phyloP scores from a whole-genome alignment of 768 basidiomycete species.

The Amyloporia xantha region DNA sequence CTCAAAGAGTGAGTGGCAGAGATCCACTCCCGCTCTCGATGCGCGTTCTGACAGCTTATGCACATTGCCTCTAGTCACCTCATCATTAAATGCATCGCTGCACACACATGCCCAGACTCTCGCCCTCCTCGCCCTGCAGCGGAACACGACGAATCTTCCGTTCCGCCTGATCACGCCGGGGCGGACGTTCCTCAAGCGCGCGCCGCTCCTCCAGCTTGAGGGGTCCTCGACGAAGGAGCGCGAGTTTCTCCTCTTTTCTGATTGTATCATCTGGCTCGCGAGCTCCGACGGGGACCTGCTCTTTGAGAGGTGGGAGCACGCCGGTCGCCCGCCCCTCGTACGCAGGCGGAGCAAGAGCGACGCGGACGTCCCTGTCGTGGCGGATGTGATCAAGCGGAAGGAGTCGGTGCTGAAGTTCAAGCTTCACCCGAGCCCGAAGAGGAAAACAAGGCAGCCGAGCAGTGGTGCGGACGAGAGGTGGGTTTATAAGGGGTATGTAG shows the following conservation, averaged over 20 bases:
- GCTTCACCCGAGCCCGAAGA: constrained; percentile 20
- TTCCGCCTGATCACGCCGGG: constrained; percentile 77
- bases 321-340: constrained; percentile 27
- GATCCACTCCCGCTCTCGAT: background rate
- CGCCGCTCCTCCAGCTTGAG: constrained; percentile 52
- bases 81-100: constrained; percentile 72
- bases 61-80: constrained; percentile 50
- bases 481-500: constrained; percentile 63
- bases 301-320: constrained; percentile 18
- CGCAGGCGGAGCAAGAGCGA: constrained; percentile 57
- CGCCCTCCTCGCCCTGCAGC: constrained; percentile 70
- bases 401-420: constrained; percentile 16
- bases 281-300: constrained; percentile 34
- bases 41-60: too few relatives aligned
- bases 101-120: constrained; percentile 74
- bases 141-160: constrained; percentile 67
- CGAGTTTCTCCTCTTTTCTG: constrained; percentile 78
- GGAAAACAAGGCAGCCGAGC: constrained; percentile 24
- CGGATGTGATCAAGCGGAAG: constrained; percentile 8
- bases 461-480: constrained; percentile 57
- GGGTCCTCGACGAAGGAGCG: constrained; percentile 46
- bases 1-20: constrained; percentile 56
- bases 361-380: constrained; percentile 37
- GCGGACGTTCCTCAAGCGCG: constrained; percentile 68
- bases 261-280: constrained; percentile 74